phyloP scores from a whole-genome alignment of 768 basidiomycete species.

The Chalciporus chontae region DNA sequence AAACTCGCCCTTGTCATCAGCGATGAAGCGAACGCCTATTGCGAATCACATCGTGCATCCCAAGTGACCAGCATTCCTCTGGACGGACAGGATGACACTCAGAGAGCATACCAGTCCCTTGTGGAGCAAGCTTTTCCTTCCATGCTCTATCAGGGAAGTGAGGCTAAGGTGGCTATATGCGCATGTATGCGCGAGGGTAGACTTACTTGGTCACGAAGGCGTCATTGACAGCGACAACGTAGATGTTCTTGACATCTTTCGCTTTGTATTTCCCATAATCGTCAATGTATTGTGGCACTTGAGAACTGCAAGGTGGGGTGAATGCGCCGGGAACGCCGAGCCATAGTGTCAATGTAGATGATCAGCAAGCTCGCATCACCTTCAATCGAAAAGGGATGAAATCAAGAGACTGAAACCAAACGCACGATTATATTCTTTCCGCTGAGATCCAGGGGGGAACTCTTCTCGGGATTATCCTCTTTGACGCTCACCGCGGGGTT shows the following conservation, averaged over 20 bases:
- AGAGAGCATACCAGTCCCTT: conserved; percentile 48
- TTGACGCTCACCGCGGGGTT: conserved; percentile 56
- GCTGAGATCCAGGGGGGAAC: conserved; percentile 42
- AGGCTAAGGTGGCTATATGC: conserved; percentile 6
- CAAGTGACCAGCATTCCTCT: conserved; percentile 5
- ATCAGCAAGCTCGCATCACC: background rate
- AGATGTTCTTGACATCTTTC: conserved; percentile 71
- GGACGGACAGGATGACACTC: background rate
- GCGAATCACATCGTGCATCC: background rate
- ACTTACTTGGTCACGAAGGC: conserved; percentile 58
- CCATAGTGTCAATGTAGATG: conserved; percentile 28
- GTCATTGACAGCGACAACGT: conserved; percentile 77
- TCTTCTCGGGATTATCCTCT: conserved; percentile 48
- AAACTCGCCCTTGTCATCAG: conserved; percentile 65
- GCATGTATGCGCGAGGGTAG: background rate
- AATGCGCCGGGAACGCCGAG: conserved; percentile 78
- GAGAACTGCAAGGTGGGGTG: conserved; percentile 65
- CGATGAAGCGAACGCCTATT: conserved; percentile 56
- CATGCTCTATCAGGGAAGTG: conserved; percentile 47
- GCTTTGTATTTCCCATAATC: conserved; percentile 67
- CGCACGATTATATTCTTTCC: conserved; percentile 66
- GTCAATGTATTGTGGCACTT: conserved; percentile 62
- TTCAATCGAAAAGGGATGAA: background rate
- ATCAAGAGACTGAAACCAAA: conserved; percentile 3
- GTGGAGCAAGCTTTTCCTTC: conserved; percentile 58